Percentiles rank a stretch among this genome's conserved stretches.
Evolutionary conservation across 2,329 filamentous ascomycete species (phyloP).

Genomic region (Cucurbitaria berberidis): DNA sequence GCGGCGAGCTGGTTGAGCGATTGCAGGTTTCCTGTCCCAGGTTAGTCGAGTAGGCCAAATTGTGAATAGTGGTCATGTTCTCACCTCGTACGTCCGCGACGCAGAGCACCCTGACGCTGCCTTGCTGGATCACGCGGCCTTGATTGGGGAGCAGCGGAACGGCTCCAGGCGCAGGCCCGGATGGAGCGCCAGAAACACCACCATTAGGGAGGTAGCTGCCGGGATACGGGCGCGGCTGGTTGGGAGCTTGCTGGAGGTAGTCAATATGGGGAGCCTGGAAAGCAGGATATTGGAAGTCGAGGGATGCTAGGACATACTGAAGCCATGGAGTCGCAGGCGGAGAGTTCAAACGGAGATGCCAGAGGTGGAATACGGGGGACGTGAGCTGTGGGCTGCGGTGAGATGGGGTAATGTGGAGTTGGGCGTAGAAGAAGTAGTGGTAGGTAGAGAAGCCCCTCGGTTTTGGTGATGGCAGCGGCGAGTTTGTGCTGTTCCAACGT

Average conservation of each 20-base stretch:
- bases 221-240: conserved; percentile 58
- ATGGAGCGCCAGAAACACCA: conserved; percentile 48
- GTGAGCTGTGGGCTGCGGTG: conserved; percentile 8
- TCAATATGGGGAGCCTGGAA: conserved; percentile 28
- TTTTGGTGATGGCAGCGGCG: conserved; percentile 34
- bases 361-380: conserved; percentile 19
- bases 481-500: conserved; percentile 21
- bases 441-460: conserved; percentile 28
- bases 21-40: conserved; percentile 80
- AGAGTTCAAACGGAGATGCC: conserved; percentile 29
- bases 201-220: conserved; percentile 57
- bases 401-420: conserved; percentile 11
- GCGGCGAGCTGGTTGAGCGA: conserved; percentile 96
- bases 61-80: neutral
- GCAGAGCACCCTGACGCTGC: conserved; percentile 57
- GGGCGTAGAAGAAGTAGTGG: conserved; percentile 12
- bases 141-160: conserved; percentile 59
- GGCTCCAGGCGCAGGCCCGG: conserved; percentile 53
- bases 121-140: conserved; percentile 58
- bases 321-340: conserved; percentile 42
- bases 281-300: no score
- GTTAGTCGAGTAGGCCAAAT: conserved; percentile 10
- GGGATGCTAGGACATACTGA: conserved; percentile 46
- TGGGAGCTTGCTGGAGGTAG: conserved; percentile 54
- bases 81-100: conserved; percentile 61